Conservation (phyloP, 352 stramenopile genomes). For the Globisporangium middletonii region DNA sequence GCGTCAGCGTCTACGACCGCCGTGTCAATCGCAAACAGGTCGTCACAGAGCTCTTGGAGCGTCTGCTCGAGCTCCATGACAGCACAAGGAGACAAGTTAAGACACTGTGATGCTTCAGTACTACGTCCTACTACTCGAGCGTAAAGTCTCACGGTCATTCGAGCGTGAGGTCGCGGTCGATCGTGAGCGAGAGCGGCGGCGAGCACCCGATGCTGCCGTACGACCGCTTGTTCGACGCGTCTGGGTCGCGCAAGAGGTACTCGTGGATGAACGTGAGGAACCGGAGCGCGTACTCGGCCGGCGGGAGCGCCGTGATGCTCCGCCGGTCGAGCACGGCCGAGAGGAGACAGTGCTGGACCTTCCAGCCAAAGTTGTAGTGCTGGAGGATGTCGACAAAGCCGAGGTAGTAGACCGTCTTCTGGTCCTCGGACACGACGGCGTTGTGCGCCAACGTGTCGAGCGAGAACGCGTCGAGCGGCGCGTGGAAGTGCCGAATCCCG, state of each 20-base stretch:
- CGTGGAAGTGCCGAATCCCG: constrained; percentile 58
- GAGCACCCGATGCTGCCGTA: constrained; percentile 64
- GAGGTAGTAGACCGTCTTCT: constrained; percentile 73
- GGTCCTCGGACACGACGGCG: constrained; percentile 69
- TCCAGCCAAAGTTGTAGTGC: constrained; percentile 82
- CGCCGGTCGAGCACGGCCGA: constrained; percentile 66
- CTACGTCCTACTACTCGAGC: not conserved
- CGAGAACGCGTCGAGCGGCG: constrained; percentile 34
- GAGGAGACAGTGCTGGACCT: constrained; percentile 76
- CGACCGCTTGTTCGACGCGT: constrained; percentile 50
- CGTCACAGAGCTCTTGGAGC: constrained; percentile 27
- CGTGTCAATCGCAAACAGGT: constrained; percentile 17
- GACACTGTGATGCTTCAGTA: not conserved
- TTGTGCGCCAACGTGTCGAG: constrained; percentile 64
- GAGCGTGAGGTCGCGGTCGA: constrained; percentile 4
- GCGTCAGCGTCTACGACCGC: constrained; percentile 16
- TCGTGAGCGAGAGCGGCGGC: constrained; percentile 8
- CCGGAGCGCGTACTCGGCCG: constrained; percentile 76
- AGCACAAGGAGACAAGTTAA: too few relatives aligned
- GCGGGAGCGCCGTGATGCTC: constrained; percentile 73
- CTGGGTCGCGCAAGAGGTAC: constrained; percentile 64
- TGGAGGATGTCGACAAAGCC: constrained; percentile 85
- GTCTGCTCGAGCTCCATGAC: constrained; percentile 20
- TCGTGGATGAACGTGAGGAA: constrained; percentile 86
- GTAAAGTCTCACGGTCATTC: not conserved